phyloP scores from a whole-genome alignment of 768 basidiomycete species.

The Lactarius indigo region DNA sequence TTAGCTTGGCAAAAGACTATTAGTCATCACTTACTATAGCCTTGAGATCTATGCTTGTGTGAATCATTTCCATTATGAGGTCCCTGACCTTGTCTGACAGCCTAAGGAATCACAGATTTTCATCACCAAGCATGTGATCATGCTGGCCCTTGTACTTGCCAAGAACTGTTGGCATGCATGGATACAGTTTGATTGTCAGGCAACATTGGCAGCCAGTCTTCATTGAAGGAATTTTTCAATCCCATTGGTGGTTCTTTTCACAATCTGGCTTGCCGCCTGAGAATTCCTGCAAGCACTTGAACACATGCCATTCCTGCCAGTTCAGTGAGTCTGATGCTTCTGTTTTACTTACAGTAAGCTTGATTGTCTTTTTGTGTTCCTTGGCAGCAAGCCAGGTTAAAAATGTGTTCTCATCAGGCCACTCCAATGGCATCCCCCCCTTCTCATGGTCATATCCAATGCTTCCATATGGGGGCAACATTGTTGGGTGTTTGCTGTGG shows the following conservation, averaged over 20 bases:
- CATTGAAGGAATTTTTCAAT: neutral
- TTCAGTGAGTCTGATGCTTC: slow-evolving; percentile 13
- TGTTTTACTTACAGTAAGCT: no score
- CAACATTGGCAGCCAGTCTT: neutral
- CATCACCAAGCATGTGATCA: neutral
- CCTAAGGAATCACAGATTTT: neutral
- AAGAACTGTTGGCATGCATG: neutral
- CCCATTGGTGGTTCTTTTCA: neutral
- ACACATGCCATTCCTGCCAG: slow-evolving; percentile 15
- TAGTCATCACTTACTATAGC: neutral
- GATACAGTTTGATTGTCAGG: neutral
- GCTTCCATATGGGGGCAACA: no score
- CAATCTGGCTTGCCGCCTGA: neutral
- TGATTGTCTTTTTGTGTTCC: no score
- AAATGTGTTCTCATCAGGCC: no score
- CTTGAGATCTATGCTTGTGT: neutral
- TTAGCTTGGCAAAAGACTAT: no score
- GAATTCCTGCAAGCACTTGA: neutral
- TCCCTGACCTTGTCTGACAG: neutral
- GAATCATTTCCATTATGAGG: neutral
- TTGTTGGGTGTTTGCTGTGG: no score
- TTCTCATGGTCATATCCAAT: no score
- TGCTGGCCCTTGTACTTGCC: neutral
- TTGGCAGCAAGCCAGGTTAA: no score
- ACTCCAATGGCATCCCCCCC: no score